Percentiles rank a stretch among this genome's conserved stretches.
Conservation (phyloP, 768 basidiomycete genomes). For the Kwoniella shandongensis region DNA sequence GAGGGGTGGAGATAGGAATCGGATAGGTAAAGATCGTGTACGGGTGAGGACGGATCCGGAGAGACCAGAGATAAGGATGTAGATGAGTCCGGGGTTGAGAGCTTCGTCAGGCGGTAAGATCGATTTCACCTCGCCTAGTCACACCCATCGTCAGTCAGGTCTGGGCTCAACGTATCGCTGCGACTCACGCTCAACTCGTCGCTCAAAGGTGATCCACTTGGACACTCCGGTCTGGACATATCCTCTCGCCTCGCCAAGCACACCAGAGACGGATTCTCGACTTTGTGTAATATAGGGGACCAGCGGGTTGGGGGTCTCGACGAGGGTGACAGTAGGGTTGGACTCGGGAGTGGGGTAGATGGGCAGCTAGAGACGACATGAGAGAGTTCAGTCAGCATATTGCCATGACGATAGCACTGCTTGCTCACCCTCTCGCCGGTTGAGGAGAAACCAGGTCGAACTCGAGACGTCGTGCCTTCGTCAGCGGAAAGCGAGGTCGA, state of each 20-base stretch:
- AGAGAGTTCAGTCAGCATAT: background rate
- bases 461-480: background rate
- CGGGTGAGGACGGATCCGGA: constrained; percentile 84
- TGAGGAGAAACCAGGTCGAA: constrained; percentile 16
- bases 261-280: constrained; percentile 63
- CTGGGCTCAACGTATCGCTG: background rate
- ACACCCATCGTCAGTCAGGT: constrained; percentile 11
- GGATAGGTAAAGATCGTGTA: constrained; percentile 67
- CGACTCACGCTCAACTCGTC: constrained; percentile 72
- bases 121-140: constrained; percentile 81
- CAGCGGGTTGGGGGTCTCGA: constrained; percentile 71
- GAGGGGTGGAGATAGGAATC: constrained; percentile 72
- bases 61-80: constrained; percentile 83
- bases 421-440: constrained; percentile 28
- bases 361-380: constrained; percentile 61
- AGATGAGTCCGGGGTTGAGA: constrained; percentile 83
- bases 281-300: constrained; percentile 73
- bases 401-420: background rate
- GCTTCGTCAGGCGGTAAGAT: constrained; percentile 77
- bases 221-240: constrained; percentile 72
- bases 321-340: constrained; percentile 62
- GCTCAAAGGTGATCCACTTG: constrained; percentile 82
- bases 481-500: constrained; percentile 1
- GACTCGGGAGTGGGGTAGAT: constrained; percentile 71
- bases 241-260: constrained; percentile 63